These are phyloP conservation scores for Tetrahymena elliotti DNA, from an alignment of 73 alveolate genomes.

Conservation along the genomic window DNA sequence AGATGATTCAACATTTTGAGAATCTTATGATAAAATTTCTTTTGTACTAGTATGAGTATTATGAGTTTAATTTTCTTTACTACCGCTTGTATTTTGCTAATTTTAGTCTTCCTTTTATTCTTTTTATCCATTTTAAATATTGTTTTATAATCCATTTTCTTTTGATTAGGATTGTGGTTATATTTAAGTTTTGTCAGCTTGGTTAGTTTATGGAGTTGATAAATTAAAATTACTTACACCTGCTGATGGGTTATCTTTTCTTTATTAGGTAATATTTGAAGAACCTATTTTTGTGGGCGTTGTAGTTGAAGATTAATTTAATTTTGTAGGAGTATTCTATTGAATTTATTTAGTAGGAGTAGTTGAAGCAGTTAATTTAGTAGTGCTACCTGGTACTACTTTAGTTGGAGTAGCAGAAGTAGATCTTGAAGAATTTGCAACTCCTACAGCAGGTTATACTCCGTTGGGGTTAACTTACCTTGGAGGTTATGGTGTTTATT, in stretches of 20 bases:
- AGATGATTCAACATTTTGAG: neutral
- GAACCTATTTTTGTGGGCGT: neutral
- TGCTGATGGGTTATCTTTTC: neutral
- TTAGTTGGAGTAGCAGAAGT: neutral
- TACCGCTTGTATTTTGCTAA: neutral
- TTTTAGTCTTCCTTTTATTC: neutral
- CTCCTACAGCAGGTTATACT: neutral
- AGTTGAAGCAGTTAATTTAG: neutral
- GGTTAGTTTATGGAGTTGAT: neutral
- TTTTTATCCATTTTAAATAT: neutral
- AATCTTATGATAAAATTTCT: neutral
- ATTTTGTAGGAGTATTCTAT: neutral
- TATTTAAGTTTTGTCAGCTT: neutral
- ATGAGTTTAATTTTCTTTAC: neutral
- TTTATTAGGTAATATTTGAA: neutral
- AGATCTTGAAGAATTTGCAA: neutral
- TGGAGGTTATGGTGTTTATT: neutral
- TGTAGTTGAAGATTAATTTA: neutral
- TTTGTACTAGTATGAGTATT: neutral
- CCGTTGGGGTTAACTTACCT: neutral
- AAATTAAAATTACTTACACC: neutral
- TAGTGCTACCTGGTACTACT: neutral
- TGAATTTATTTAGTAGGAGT: neutral
- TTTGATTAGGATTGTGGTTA: neutral
- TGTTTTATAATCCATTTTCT: neutral